Conservation (phyloP, 305 asterid genomes). For the Fraxinus floribunda region DNA sequence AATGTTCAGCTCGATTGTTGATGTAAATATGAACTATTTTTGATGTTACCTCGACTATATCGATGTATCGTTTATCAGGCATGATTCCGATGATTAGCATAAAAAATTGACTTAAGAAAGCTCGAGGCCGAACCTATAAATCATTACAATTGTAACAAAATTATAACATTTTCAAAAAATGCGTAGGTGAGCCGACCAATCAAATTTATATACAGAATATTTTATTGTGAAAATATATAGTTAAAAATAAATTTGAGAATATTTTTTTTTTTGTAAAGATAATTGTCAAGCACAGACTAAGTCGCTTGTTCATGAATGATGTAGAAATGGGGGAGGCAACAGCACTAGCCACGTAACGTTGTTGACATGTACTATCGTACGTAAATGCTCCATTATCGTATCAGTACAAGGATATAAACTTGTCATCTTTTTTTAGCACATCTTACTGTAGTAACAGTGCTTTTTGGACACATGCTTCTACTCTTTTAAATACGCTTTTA, state of each 20-base stretch:
- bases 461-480: background rate
- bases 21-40: background rate
- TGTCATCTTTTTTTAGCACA: background rate
- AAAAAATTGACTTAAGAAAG: background rate
- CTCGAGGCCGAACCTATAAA: background rate
- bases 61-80: background rate
- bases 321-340: background rate
- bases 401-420: background rate
- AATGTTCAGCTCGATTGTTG: background rate
- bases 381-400: background rate
- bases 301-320: background rate
- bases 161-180: background rate
- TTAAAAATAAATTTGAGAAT: background rate
- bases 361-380: background rate
- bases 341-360: background rate
- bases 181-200: background rate
- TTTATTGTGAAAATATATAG: no score
- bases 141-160: background rate
- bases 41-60: background rate
- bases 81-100: background rate
- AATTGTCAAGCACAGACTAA: no score
- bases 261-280: no score
- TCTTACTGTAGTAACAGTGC: background rate
- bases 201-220: background rate
- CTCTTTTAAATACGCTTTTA: background rate